Conservation (phyloP, 129 eudicot species). For the Centaurea solstitialis region DNA sequence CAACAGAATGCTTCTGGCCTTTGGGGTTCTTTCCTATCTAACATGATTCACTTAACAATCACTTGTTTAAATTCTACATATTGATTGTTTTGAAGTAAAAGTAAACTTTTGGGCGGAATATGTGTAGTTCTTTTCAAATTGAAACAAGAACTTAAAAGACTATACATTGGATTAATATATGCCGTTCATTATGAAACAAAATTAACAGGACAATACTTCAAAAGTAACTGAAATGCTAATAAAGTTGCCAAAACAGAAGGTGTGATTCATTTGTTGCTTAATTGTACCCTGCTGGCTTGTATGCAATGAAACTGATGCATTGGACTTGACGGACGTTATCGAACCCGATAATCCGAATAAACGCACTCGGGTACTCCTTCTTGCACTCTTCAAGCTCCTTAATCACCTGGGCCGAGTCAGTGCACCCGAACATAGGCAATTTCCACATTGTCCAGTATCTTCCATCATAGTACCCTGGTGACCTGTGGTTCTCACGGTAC, state of each 20-base stretch:
- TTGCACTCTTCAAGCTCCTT: conserved; percentile 48
- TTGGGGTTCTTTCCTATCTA: not conserved
- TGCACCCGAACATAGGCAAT: conserved; percentile 84
- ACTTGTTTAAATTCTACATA: not conserved
- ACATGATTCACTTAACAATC: not conserved
- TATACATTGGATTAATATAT: not conserved
- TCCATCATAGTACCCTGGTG: conserved; percentile 76
- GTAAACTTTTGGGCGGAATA: not conserved
- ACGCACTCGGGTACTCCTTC: conserved; percentile 54
- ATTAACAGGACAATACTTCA: conserved; percentile 9
- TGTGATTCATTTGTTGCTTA: not conserved
- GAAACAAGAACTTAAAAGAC: not conserved
- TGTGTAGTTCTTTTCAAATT: not conserved
- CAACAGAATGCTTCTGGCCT: not conserved
- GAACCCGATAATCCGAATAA: conserved; percentile 64
- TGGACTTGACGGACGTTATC: conserved; percentile 78
- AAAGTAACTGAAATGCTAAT: not conserved
- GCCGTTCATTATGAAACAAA: conserved; percentile 6
- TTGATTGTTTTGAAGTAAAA: not conserved
- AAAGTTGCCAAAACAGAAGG: not conserved
- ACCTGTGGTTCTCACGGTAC: conserved; percentile 52
- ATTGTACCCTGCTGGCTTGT: conserved; percentile 44
- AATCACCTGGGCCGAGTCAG: conserved; percentile 54
- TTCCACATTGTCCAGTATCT: conserved; percentile 91
- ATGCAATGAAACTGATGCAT: conserved; percentile 69